Conservation (phyloP, 2,329 filamentous ascomycete genomes). For the Scedosporium minutisporum region DNA sequence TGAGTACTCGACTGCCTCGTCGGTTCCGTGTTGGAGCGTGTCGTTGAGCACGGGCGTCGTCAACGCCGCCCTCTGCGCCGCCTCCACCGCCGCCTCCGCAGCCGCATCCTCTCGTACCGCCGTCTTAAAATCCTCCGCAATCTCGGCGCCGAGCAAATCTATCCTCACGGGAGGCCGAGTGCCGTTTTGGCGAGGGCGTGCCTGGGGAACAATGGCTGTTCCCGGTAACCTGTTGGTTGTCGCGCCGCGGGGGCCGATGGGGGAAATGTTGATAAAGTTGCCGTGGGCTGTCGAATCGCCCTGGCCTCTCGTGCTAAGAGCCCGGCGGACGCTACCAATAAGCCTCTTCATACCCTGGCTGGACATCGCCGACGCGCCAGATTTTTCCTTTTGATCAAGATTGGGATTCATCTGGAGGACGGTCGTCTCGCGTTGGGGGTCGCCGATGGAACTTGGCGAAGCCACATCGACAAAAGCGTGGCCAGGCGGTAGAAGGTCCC, state of each 20-base stretch:
- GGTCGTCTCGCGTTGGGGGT: conserved; percentile 42
- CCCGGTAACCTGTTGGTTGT: conserved; percentile 50
- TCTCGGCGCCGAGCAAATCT: conserved; percentile 71
- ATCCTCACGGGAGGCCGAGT: conserved; percentile 53
- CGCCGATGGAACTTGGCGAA: conserved; percentile 37
- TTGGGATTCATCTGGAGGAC: conserved; percentile 33
- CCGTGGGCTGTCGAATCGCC: conserved; percentile 33
- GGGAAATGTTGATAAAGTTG: conserved; percentile 36
- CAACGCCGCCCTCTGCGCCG: neutral
- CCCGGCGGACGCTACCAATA: conserved; percentile 76
- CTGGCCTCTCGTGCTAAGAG: conserved; percentile 54
- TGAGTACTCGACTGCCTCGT: conserved; percentile 28
- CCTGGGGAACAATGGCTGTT: conserved; percentile 50
- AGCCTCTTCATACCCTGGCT: conserved; percentile 76
- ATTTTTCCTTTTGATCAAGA: conserved; percentile 30
- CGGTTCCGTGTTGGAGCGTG: neutral
- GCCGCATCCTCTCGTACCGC: conserved; percentile 58
- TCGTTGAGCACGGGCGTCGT: neutral
- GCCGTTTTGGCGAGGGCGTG: conserved; percentile 30
- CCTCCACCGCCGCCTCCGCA: conserved; percentile 21
- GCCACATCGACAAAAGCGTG: conserved; percentile 69
- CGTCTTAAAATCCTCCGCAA: conserved; percentile 69
- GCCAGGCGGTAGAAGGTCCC: conserved; percentile 71
- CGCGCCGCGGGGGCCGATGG: conserved; percentile 40
- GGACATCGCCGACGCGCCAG: conserved; percentile 50